Percentiles rank a stretch among this genome's conserved stretches.
These are phyloP conservation scores for Didymosphaeria variabile DNA, from an alignment of 2,329 filamentous ascomycete genomes.

Conservation along the genomic window DNA sequence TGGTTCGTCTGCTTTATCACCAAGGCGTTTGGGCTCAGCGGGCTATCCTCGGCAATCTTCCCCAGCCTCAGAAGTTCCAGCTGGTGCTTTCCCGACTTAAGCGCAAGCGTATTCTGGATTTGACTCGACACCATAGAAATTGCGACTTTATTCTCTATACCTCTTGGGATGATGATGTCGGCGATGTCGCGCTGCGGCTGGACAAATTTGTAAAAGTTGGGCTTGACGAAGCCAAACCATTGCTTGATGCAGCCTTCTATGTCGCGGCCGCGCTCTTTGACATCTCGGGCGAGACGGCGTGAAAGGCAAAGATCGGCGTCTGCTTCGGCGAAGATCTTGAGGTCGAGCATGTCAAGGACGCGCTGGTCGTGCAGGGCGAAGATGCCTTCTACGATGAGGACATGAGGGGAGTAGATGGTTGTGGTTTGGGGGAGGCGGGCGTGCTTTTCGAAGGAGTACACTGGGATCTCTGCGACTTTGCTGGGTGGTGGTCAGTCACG, in stretches of 20 bases:
- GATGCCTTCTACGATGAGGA: conserved; percentile 94
- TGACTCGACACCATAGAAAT: conserved; percentile 96
- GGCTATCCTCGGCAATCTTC: conserved; percentile 72
- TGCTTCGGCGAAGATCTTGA: conserved; percentile 97
- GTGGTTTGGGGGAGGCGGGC: conserved; percentile 80
- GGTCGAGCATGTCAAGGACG: conserved; percentile 86
- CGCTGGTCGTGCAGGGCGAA: conserved; percentile 90
- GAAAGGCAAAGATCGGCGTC: conserved; percentile 88
- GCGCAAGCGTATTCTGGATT: conserved; percentile 83
- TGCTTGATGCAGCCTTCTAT: conserved; percentile 97
- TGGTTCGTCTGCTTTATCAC: conserved; percentile 81
- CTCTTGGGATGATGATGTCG: conserved; percentile 94
- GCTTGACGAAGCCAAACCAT: conserved; percentile 96
- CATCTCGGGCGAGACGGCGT: conserved; percentile 74
- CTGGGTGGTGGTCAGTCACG: conserved; percentile 55
- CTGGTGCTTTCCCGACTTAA: conserved; percentile 86
- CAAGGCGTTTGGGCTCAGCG: conserved; percentile 78
- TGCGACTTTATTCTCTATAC: conserved; percentile 92
- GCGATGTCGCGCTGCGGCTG: conserved; percentile 90
- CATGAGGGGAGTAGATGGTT: conserved; percentile 94
- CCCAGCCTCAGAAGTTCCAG: conserved; percentile 81
- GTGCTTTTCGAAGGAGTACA: conserved; percentile 96
- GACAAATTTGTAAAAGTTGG: conserved; percentile 93
- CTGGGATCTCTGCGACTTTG: conserved; percentile 87
- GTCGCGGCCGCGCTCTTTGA: conserved; percentile 86